Evolutionary conservation across 257 asterid genomes (phyloP), one percentile per base, ranked within the genome.

Genomic region (Nicotiana otophora): DNA sequence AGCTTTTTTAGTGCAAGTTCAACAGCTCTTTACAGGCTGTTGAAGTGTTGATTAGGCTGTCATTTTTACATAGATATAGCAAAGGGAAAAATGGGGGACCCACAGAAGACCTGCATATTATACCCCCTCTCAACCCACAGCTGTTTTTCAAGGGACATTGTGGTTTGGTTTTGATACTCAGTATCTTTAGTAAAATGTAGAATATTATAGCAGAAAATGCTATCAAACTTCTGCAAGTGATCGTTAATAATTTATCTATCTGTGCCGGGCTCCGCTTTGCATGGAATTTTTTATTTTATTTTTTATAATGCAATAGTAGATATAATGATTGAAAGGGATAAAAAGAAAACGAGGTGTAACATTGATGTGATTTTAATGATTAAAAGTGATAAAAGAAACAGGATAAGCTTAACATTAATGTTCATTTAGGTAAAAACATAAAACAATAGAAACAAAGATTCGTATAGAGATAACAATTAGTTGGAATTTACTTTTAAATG

Each of bases 1-100:
- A 77, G 87, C 85, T 88, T 84, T 42, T 82, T 76, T 84, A 83
- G 89, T 82, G 89, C 88, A 62, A 88, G 84, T 51, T 63, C 82
- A 86, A 82, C 93, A 90, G 93, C 90, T 87, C 92, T 87, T 92
- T 90, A 87, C 96, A 89, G 94, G 92, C 93, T 92, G 96, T 89
- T 42, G 51, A 42, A 42, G 51, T 42, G 51, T 87, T 75, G 91
- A 88, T 89, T 88, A 87, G 94, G 93, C 90, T 89, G 94, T 75
- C 80, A 75, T 51, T 75, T 55, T 75, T 92, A 84, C 87, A 80
- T 89, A 84, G 93, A 86, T 68, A 77, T 87, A 86, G 86, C 81
- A 85, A 86, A 86, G 83, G 82, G 78, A 23, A 46, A 88, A 75
- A 82, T 20, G 42, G 14, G 7, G 92, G 93, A 80, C 96, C 93